phyloP scores from a whole-genome alignment of 805 yeast species.

The Nakazawaea ernobii region DNA sequence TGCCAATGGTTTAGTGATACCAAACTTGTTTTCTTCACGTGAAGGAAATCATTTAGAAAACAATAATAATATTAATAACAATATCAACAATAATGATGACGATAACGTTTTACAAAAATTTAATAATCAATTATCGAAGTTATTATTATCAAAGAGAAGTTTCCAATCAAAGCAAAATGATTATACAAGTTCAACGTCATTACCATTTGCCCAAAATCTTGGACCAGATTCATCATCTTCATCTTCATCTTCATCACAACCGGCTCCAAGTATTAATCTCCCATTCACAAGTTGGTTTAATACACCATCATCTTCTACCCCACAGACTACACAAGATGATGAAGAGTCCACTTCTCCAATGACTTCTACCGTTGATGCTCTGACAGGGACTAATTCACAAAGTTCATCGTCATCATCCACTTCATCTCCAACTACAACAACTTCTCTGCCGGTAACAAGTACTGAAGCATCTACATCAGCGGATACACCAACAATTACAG shows the following conservation, averaged over 20 bases:
- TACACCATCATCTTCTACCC: conserved; percentile 4
- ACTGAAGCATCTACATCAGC: not conserved
- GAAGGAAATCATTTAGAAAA: not conserved
- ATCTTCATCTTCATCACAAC: conserved; percentile 4
- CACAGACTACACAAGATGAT: not conserved
- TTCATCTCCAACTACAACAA: not conserved
- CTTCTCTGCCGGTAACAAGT: conserved; percentile 1
- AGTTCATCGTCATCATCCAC: not conserved
- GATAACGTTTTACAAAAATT: conserved; percentile 1
- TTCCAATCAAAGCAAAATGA: not conserved
- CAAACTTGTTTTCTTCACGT: not conserved
- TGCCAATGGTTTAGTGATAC: conserved; percentile 9
- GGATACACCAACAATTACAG: not conserved
- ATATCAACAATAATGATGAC: not conserved
- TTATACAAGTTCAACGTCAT: not conserved
- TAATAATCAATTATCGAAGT: conserved; percentile 3
- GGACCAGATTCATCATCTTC: not conserved
- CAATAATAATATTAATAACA: not conserved
- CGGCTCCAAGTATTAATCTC: too few species aligned
- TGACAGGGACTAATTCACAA: not conserved
- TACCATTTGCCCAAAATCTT: conserved; percentile 1
- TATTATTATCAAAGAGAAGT: conserved; percentile 4
- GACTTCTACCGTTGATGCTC: not conserved
- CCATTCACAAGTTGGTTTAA: not conserved
- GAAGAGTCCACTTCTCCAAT: not conserved